Evolutionary conservation across 768 basidiomycete species (phyloP).

Genomic region (Holtermannia corniformis): DNA sequence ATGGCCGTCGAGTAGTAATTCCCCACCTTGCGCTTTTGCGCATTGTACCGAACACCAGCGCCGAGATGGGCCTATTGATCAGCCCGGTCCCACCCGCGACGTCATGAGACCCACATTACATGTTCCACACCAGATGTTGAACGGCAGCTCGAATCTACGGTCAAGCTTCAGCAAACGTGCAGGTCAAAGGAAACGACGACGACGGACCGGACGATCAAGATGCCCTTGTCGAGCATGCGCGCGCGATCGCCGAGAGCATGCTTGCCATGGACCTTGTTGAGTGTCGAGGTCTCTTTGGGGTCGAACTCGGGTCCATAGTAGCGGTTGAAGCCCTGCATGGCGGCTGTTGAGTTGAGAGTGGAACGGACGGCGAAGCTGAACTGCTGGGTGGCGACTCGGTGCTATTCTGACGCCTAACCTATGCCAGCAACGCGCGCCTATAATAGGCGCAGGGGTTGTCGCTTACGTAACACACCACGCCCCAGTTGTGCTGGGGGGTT

Average conservation of each 20-base stretch:
- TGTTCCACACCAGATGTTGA: conserved; percentile 64
- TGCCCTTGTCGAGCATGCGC: conserved; percentile 89
- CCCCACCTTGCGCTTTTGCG: conserved; percentile 95
- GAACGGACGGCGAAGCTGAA: too few relatives aligned
- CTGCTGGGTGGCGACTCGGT: too few relatives aligned
- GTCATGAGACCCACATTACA: conserved; percentile 51
- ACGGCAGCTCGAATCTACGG: conserved; percentile 72
- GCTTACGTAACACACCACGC: too few relatives aligned
- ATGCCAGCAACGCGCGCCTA: too few relatives aligned
- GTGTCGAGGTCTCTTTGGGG: conserved; percentile 47
- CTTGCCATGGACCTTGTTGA: conserved; percentile 52
- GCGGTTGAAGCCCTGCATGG: conserved; percentile 59
- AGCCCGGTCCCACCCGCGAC: conserved; percentile 4
- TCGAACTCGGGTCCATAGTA: conserved; percentile 73
- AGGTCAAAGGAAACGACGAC: background rate
- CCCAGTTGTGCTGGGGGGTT: too few relatives aligned
- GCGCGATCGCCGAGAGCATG: conserved; percentile 90
- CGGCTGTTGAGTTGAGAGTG: too few relatives aligned
- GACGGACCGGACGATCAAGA: conserved; percentile 66
- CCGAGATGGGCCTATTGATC: conserved; percentile 66
- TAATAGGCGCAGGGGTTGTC: too few relatives aligned
- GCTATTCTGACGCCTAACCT: too few relatives aligned
- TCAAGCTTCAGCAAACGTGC: background rate
- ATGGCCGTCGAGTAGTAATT: conserved; percentile 92
- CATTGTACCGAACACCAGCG: conserved; percentile 99